These are phyloP conservation scores for Lobosporangium transversale DNA, from an alignment of 192 early-diverging fungal genomes.

Conservation along the genomic window DNA sequence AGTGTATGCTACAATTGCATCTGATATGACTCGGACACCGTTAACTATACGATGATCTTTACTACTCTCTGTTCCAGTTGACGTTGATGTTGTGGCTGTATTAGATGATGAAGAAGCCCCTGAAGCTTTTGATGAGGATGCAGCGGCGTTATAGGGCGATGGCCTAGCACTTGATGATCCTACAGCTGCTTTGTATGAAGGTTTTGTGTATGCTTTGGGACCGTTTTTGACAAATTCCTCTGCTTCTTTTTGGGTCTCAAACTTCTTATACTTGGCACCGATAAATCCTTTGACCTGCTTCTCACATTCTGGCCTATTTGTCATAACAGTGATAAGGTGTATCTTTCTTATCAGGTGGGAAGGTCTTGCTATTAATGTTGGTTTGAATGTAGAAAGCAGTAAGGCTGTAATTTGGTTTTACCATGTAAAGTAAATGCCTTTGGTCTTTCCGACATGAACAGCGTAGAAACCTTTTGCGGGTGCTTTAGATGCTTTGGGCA, in stretches of 20 bases:
- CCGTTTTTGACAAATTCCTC: constrained; percentile 55
- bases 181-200: not conserved
- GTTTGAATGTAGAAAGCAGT: no score
- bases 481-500: constrained; percentile 36
- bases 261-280: constrained; percentile 72
- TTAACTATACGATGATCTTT: constrained; percentile 18
- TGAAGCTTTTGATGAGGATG: not conserved
- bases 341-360: no score
- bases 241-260: constrained; percentile 64
- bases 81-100: not conserved
- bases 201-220: constrained; percentile 24
- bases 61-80: no score
- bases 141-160: constrained; percentile 8
- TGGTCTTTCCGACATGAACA: constrained; percentile 53
- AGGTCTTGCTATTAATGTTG: no score
- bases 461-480: constrained; percentile 54
- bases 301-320: constrained; percentile 70
- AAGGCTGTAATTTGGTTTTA: no score
- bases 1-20: constrained; percentile 71
- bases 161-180: not conserved
- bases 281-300: constrained; percentile 59
- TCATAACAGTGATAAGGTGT: not conserved
- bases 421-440: constrained; percentile 59
- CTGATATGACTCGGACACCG: constrained; percentile 16
- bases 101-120: not conserved